A percentile compares a stretch with the other conserved stretches of the same genome.
These are phyloP conservation scores for Thielaviopsis populi DNA, from an alignment of 2,329 filamentous ascomycete species.

Conservation along the genomic window DNA sequence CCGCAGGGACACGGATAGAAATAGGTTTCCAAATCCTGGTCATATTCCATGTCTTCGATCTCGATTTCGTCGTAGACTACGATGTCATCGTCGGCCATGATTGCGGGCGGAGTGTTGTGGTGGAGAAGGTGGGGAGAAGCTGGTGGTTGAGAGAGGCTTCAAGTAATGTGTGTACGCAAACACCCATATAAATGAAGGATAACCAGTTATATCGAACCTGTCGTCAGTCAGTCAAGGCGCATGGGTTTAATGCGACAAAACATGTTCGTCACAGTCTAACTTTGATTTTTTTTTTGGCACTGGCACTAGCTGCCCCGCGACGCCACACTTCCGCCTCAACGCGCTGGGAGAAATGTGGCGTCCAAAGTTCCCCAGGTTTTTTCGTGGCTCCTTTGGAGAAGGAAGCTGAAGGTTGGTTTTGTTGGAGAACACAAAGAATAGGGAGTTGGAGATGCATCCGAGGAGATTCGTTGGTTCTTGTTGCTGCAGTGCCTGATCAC, in stretches of 20 bases:
- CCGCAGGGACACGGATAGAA: slow-evolving; percentile 95
- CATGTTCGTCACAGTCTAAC: background rate
- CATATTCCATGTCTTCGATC: slow-evolving; percentile 96
- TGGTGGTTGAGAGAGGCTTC: background rate
- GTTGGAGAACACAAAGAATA: background rate
- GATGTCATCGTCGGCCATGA: slow-evolving; percentile 40
- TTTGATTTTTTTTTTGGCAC: background rate
- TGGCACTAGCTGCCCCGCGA: background rate
- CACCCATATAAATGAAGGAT: no score
- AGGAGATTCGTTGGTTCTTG: background rate
- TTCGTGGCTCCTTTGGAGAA: background rate
- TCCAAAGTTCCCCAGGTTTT: background rate
- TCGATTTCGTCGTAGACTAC: slow-evolving; percentile 95
- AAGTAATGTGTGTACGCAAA: no score
- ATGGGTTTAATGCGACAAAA: no score
- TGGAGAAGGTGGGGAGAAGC: slow-evolving; percentile 7
- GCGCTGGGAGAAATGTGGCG: background rate
- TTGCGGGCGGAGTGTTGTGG: background rate
- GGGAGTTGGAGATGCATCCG: background rate
- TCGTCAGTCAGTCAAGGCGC: no score
- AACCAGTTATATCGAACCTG: no score
- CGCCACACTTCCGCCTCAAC: background rate
- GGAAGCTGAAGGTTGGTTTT: background rate
- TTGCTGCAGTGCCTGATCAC: background rate
- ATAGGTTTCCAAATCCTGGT: slow-evolving; percentile 69